Conservation (phyloP, 1,284 basidiomycete genomes). For the Psilocybe mexicana region DNA sequence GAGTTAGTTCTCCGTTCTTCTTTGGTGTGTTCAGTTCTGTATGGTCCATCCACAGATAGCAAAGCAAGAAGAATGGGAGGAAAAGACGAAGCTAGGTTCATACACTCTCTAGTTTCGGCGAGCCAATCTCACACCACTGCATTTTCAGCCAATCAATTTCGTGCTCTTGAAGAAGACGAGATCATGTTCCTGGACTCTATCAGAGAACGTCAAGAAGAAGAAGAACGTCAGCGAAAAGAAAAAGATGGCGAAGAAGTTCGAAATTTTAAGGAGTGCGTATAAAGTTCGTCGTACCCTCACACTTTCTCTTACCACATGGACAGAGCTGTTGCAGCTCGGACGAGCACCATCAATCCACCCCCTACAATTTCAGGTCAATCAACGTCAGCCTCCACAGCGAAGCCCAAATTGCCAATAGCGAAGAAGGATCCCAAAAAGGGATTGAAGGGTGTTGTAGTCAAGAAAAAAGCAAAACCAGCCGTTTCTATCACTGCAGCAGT, state of each 20-base stretch:
- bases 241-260: slow-evolving; percentile 82
- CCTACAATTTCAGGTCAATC: slow-evolving; percentile 26
- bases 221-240: slow-evolving; percentile 72
- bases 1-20: slow-evolving; percentile 46
- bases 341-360: slow-evolving; percentile 51
- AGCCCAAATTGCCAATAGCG: slow-evolving; percentile 22
- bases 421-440: slow-evolving; percentile 62
- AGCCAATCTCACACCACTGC: background rate
- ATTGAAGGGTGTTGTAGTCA: slow-evolving; percentile 78
- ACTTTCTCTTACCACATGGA: background rate
- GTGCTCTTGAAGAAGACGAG: slow-evolving; percentile 88
- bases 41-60: slow-evolving; percentile 53
- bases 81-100: slow-evolving; percentile 83
- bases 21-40: slow-evolving; percentile 19
- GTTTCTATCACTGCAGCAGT: slow-evolving; percentile 15
- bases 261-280: slow-evolving; percentile 72
- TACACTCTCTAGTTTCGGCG: background rate
- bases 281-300: background rate
- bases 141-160: slow-evolving; percentile 82
- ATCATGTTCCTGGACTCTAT: slow-evolving; percentile 86
- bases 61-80: slow-evolving; percentile 94
- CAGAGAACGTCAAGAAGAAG: slow-evolving; percentile 71
- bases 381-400: slow-evolving; percentile 30
- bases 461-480: slow-evolving; percentile 61
- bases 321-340: slow-evolving; percentile 76